A percentile compares a stretch with the other conserved stretches of the same genome.
phyloP scores from a whole-genome alignment of 2,329 filamentous ascomycete genomes.

The Chaetomiaceae sp. region DNA sequence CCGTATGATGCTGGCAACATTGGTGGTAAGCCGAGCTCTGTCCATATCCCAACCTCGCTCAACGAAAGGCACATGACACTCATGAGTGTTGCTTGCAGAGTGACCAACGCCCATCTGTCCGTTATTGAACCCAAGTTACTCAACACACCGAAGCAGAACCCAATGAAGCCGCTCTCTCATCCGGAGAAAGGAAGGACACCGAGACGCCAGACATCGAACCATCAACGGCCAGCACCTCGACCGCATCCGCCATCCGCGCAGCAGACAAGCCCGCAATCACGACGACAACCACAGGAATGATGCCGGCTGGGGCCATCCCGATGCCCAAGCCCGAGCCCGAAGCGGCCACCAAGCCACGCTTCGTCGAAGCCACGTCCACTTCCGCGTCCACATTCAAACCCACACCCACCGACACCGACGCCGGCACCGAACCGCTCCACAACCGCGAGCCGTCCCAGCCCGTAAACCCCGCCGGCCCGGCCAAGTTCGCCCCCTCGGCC shows the following conservation, averaged over 20 bases:
- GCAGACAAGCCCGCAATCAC: neutral
- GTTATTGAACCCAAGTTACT: neutral
- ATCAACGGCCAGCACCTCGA: neutral
- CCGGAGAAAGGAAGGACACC: too few species aligned
- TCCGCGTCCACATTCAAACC: too few species aligned
- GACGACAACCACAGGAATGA: too few species aligned
- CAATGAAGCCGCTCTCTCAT: slow-evolving; percentile 1
- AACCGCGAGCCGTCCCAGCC: slow-evolving; percentile 16
- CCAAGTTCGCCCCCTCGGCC: slow-evolving; percentile 5
- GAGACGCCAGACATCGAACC: too few species aligned
- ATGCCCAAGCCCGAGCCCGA: slow-evolving; percentile 1
- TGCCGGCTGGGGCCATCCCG: too few species aligned
- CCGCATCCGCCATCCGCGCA: neutral
- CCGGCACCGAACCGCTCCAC: too few species aligned
- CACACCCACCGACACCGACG: too few species aligned
- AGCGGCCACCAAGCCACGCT: neutral
- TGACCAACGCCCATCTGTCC: neutral
- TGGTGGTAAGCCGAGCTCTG: slow-evolving; percentile 38
- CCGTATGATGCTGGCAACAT: slow-evolving; percentile 77
- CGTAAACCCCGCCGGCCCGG: slow-evolving; percentile 16
- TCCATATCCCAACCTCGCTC: too few species aligned
- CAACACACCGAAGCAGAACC: slow-evolving; percentile 6
- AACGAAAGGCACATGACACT: too few species aligned
- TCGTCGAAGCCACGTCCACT: neutral
- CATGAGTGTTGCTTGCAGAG: too few species aligned